Conservation (phyloP, 208 protist species). For the Novymonas esmeraldas region DNA sequence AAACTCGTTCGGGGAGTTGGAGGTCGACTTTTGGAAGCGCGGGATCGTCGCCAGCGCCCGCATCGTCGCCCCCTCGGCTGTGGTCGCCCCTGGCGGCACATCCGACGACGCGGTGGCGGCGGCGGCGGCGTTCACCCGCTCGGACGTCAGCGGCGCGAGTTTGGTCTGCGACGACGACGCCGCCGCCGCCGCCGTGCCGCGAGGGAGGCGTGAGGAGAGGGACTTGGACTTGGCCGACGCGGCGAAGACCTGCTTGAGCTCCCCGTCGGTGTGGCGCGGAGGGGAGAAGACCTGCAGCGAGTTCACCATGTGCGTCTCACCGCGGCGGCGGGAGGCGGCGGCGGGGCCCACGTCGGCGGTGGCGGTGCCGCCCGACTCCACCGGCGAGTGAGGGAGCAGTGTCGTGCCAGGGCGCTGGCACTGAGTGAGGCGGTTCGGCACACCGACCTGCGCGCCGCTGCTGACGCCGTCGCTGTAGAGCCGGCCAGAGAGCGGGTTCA, state of each 20-base stretch:
- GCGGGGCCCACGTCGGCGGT: conserved; percentile 1
- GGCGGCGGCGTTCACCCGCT: background rate
- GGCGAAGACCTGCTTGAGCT: conserved; percentile 55
- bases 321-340: conserved; percentile 12
- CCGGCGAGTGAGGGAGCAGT: conserved; percentile 14
- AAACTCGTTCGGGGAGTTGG: conserved; percentile 90
- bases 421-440: conserved; percentile 74
- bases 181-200: background rate
- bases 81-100: background rate
- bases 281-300: conserved; percentile 79
- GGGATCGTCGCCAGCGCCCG: conserved; percentile 51
- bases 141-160: conserved; percentile 10
- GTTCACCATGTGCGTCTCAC: conserved; percentile 52
- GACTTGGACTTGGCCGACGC: conserved; percentile 22
- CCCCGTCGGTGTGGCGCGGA: conserved; percentile 51
- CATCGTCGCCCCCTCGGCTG: conserved; percentile 17
- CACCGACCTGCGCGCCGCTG: conserved; percentile 60
- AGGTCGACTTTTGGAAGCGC: conserved; percentile 73
- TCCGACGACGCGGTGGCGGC: conserved; percentile 1
- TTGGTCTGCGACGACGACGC: conserved; percentile 15
- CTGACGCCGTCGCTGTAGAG: conserved; percentile 76
- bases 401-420: conserved; percentile 6
- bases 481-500: conserved; percentile 72
- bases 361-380: conserved; percentile 2
- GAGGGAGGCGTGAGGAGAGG: conserved; percentile 4